Evolutionary conservation across 768 basidiomycete species (phyloP), one percentile per base, ranked within the genome.

Genomic region (Russula sp.): DNA sequence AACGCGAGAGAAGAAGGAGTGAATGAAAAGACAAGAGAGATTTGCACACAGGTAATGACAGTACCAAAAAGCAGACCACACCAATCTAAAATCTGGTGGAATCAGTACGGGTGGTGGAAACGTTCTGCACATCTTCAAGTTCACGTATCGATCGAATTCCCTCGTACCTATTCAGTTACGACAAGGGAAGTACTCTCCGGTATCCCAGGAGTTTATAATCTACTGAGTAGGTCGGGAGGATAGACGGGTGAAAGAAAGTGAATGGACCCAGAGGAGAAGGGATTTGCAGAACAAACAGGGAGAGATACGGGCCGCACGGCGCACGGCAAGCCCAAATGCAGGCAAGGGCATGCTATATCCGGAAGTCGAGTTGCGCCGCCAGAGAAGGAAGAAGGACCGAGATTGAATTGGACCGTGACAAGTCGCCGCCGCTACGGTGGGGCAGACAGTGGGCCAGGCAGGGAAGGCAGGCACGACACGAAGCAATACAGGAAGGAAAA

Each of bases 341-440:
- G 63, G 63, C 57, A 59, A 38, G 24, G 0, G 57, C 30, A 58
- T 63, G 36, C 62, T 51, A 63, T 59, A 63, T 63, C 22, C 2
- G 51, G 57, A 18, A 30, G 6, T 38, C 4, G 20, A 1, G 14
- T n/a, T 61, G 53, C 52, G 42, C 42, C 20, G 5, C 49, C 34
- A 4, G 26, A 30, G 50, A 42, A 28, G n/a, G 32, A 62, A n/a
- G 46, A 48, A 32, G 42, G 10, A 30, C 36, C 38, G 14, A 5
- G 10, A 26, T 56, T 56, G 26, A 42, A 56, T 46, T 44, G 2
- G 36, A 22, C 11, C 11, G 8, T n/a, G 36, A 36, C 36, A 36
- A 11, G 51, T n/a, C 30, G 10, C 51, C 51, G 51, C 3, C 9
- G 38, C 38, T 18, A 40, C 14, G 28, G 7, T 30, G 1, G 50